These are phyloP conservation scores for Ophiostoma sp. DNA, from an alignment of 2,329 filamentous ascomycete genomes.

Conservation along the genomic window DNA sequence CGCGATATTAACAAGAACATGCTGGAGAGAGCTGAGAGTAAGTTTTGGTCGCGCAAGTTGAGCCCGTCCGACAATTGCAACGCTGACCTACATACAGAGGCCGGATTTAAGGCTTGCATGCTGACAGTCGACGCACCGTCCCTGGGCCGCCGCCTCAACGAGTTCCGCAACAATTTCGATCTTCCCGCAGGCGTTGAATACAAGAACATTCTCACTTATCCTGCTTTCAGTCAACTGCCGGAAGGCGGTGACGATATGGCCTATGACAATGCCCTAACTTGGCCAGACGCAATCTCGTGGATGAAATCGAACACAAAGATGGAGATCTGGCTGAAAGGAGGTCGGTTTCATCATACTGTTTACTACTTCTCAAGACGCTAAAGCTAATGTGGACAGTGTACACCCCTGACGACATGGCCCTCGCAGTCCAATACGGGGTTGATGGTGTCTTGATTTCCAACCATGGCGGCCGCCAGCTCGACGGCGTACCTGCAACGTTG, in stretches of 20 bases:
- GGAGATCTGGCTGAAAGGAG: conserved; percentile 33
- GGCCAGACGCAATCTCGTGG: conserved; percentile 19
- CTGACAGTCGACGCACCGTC: conserved; percentile 52
- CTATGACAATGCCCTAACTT: conserved; percentile 16
- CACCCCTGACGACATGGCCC: conserved; percentile 30
- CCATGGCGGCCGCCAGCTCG: conserved; percentile 46
- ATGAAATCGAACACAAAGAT: conserved; percentile 17
- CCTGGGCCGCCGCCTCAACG: conserved; percentile 25
- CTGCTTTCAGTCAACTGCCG: background rate
- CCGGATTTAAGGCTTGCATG: conserved; percentile 37
- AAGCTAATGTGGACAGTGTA: conserved; percentile 29
- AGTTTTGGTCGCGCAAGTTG: background rate
- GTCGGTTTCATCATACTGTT: background rate
- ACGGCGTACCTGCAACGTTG: conserved; percentile 42
- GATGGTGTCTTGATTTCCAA: conserved; percentile 41
- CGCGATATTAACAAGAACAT: conserved; percentile 40
- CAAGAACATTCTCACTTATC: background rate
- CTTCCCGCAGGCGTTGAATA: background rate
- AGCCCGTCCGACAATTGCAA: background rate
- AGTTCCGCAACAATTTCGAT: conserved; percentile 19
- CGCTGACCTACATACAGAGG: conserved; percentile 7
- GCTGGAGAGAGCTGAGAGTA: conserved; percentile 28
- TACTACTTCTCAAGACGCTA: background rate
- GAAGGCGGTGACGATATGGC: background rate
- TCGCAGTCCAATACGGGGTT: conserved; percentile 21